These are phyloP conservation scores for Aspergillus brunneoviolaceus DNA, from an alignment of 2,329 filamentous ascomycete genomes.

Conservation along the genomic window DNA sequence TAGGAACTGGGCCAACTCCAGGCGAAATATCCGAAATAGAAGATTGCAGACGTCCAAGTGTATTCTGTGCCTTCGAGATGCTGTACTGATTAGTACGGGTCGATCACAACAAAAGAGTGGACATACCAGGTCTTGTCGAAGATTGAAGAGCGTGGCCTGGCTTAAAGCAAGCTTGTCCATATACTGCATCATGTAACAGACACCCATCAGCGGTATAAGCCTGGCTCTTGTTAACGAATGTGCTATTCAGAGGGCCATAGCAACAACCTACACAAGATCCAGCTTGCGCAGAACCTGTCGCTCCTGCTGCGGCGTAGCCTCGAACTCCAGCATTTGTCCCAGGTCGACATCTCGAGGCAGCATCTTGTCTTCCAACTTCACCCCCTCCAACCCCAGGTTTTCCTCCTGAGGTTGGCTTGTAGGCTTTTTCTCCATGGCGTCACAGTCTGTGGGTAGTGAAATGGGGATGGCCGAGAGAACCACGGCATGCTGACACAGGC, in stretches of 20 bases:
- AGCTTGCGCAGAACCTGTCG: constrained; percentile 28
- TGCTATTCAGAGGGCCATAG: not conserved
- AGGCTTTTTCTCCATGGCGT: constrained; percentile 22
- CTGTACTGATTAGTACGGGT: constrained; percentile 16
- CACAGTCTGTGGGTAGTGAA: not conserved
- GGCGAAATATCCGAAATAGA: constrained; percentile 38
- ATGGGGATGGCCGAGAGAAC: not conserved
- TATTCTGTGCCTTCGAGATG: constrained; percentile 29
- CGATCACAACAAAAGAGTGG: no score
- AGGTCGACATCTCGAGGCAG: constrained; percentile 27
- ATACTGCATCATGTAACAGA: constrained; percentile 32
- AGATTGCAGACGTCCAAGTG: constrained; percentile 33
- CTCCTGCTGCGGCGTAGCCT: constrained; percentile 25
- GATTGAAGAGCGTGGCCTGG: constrained; percentile 28
- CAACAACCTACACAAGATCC: constrained; percentile 24
- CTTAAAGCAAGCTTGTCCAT: constrained; percentile 36
- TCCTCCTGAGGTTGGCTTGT: not conserved
- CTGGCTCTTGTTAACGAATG: constrained; percentile 9
- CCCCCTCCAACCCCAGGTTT: constrained; percentile 16
- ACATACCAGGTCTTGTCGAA: constrained; percentile 25
- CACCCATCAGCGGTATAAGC: constrained; percentile 29
- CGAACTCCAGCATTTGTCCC: constrained; percentile 26
- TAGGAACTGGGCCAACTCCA: constrained; percentile 43
- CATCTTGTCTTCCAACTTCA: constrained; percentile 15
- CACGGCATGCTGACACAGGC: not conserved